Conservation (phyloP, 2,329 filamentous ascomycete genomes). For the Orbilia brochopaga region DNA sequence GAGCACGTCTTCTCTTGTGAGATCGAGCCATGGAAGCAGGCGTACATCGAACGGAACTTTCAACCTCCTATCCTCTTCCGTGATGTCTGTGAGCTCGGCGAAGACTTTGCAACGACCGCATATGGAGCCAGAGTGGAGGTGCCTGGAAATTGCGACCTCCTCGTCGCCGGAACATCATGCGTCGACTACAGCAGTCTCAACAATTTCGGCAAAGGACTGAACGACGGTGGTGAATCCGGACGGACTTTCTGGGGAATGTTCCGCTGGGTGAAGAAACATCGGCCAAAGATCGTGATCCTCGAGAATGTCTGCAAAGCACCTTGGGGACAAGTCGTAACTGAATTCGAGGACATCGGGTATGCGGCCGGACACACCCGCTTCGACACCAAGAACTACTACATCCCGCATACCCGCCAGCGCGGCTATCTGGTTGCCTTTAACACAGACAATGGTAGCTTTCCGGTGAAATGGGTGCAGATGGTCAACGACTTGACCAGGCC, state of each 20-base stretch:
- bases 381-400: slow-evolving; percentile 74
- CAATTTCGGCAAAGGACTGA: slow-evolving; percentile 62
- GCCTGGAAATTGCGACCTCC: slow-evolving; percentile 67
- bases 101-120: slow-evolving; percentile 66
- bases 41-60: slow-evolving; percentile 69
- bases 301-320: slow-evolving; percentile 72
- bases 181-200: slow-evolving; percentile 76
- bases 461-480: slow-evolving; percentile 59
- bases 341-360: slow-evolving; percentile 65
- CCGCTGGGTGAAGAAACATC: slow-evolving; percentile 63
- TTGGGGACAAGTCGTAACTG: slow-evolving; percentile 64
- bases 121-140: slow-evolving; percentile 68
- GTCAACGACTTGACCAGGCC: slow-evolving; percentile 63
- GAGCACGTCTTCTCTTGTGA: slow-evolving; percentile 69
- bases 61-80: slow-evolving; percentile 64
- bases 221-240: slow-evolving; percentile 68
- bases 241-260: slow-evolving; percentile 70
- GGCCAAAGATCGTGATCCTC: slow-evolving; percentile 70
- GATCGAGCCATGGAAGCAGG: slow-evolving; percentile 69
- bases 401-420: slow-evolving; percentile 72
- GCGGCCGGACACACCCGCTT: slow-evolving; percentile 61
- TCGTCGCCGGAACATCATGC: slow-evolving; percentile 76
- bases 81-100: slow-evolving; percentile 66
- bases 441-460: slow-evolving; percentile 56
- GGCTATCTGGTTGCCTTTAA: slow-evolving; percentile 68